These are phyloP conservation scores for Capillidium heterosporum DNA, from an alignment of 371 early-diverging fungal genomes.

Conservation along the genomic window DNA sequence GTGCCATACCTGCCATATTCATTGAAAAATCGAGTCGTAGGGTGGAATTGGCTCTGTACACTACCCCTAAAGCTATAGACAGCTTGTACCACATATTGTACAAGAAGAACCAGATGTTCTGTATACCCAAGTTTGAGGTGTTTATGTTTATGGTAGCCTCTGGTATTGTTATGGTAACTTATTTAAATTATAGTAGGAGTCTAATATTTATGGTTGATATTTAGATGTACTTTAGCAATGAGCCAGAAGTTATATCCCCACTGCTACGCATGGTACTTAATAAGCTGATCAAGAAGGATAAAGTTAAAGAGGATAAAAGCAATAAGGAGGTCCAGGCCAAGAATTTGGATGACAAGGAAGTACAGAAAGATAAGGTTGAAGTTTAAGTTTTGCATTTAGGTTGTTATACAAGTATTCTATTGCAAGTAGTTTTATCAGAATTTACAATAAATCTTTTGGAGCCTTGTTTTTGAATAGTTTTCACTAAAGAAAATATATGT, in stretches of 20 bases:
- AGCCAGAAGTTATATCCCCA: constrained; percentile 8
- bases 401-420: too few relatives aligned
- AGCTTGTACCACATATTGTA: constrained; percentile 34
- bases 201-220: not conserved
- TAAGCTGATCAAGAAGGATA: too few relatives aligned
- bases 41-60: constrained; percentile 46
- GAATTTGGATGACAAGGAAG: too few relatives aligned
- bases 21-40: constrained; percentile 46
- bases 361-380: too few relatives aligned
- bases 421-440: too few relatives aligned
- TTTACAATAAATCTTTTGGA: too few relatives aligned
- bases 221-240: constrained; percentile 7
- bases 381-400: too few relatives aligned
- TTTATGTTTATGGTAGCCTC: constrained; percentile 8
- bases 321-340: too few relatives aligned
- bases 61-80: constrained; percentile 35
- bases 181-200: too few relatives aligned
- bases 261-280: constrained; percentile 4
- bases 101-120: constrained; percentile 27
- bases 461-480: too few relatives aligned
- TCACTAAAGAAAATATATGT: too few relatives aligned
- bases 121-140: constrained; percentile 5
- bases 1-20: constrained; percentile 33
- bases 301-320: too few relatives aligned
- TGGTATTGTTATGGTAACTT: constrained; percentile 8